Evolutionary conservation across 441 rosid genomes (phyloP), one percentile per base, ranked within the genome.

Genomic region (Iberis amara): DNA sequence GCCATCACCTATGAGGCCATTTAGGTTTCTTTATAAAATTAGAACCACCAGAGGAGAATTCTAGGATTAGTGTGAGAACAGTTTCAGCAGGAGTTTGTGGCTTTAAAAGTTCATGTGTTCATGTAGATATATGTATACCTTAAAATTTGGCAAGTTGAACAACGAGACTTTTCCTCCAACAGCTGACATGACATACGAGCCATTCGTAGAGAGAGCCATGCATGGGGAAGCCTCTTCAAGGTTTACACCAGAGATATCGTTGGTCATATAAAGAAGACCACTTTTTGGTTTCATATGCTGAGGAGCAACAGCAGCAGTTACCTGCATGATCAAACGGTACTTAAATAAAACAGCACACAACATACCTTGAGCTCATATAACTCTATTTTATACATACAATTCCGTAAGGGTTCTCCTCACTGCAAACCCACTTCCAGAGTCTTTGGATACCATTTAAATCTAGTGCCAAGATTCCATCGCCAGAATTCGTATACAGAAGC

Each of bases 261-360:
- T 90, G 52, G 66, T 63, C 97, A 90, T 90, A n/a, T n/a, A n/a
- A 68, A 80, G 73, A 86, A 83, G 89, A 72, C 97, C 96, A 73
- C 83, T 89, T 73, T 68, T 78, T 55, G 97, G 97, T 74, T 84
- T 82, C 96, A 96, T 86, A 60, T 71, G 91, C 64, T 80, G 96
- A 10, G 97, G 97, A 63, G 70, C 77, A 5, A 69, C 74, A 67
- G 57, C 74, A 55, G 94, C 76, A 4, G 96, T 82, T 75, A 96
- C 97, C 96, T 89, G 65, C 55, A 74, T 64, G 50, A 65, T 30
- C n/a, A 49, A 68, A 5, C 26, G 7, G 44, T 15, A 61, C 39
- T 6, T 15, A 15, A 3, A 65, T 44, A 46, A 31, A 8, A 32
- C 33, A 41, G 28, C 8, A 55, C 38, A 49, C n/a, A 55, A 6